Evolutionary conservation across 2,329 filamentous ascomycete species (phyloP).

Genomic region (Trichoderma guizhouense): DNA sequence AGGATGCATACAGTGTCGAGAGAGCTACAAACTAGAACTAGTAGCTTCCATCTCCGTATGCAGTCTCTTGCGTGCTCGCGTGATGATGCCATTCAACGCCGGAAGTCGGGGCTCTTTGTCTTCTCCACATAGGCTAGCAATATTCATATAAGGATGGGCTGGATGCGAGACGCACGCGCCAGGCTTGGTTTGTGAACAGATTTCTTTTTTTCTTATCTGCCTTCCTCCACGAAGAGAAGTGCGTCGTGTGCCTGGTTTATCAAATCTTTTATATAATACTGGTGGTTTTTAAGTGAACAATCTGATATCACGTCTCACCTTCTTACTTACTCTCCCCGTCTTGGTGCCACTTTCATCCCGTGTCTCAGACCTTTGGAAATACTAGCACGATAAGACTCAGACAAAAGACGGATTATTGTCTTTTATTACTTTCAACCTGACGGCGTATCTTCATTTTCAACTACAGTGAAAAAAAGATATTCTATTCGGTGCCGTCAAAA

Average conservation of each 20-base stretch:
- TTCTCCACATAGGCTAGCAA: constrained; percentile 10
- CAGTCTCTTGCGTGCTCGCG: constrained; percentile 13
- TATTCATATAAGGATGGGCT: not conserved
- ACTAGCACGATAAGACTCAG: not conserved
- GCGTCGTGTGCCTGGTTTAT: not conserved
- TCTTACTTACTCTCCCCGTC: not conserved
- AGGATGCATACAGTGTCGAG: constrained; percentile 2
- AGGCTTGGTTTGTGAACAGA: not conserved
- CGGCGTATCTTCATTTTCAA: not conserved
- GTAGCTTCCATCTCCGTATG: not conserved
- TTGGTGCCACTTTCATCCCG: not conserved
- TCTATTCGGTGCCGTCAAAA: not conserved
- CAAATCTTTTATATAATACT: not conserved
- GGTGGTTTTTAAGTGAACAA: not conserved
- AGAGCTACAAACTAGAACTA: not conserved
- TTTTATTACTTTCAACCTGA: not conserved
- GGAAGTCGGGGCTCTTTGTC: constrained; percentile 3
- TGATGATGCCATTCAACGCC: constrained; percentile 1
- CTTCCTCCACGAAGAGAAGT: not conserved
- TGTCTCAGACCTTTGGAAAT: not conserved
- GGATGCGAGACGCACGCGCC: not conserved
- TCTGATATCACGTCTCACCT: not conserved
- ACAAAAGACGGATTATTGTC: not conserved
- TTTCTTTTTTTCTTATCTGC: not conserved
- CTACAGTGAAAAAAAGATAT: not conserved